These are phyloP conservation scores for Alternaria consortialis DNA, from an alignment of 2,329 filamentous ascomycete species.

Conservation along the genomic window DNA sequence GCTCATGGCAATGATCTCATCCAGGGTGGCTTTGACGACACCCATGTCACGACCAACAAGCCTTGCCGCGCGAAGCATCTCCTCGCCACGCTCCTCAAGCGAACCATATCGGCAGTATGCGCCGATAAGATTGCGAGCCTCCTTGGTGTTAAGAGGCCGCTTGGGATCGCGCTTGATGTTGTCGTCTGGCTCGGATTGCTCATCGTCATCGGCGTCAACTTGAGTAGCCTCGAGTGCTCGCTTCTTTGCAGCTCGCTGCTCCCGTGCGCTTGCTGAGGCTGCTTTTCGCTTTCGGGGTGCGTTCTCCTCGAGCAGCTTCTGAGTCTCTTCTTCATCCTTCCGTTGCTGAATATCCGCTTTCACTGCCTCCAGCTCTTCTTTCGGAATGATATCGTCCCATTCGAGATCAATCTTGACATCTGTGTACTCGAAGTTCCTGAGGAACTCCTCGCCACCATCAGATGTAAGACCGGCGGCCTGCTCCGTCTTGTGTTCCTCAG, in stretches of 20 bases:
- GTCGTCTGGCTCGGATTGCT: slow-evolving; percentile 52
- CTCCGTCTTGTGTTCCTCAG: slow-evolving; percentile 96
- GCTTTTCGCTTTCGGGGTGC: slow-evolving; percentile 77
- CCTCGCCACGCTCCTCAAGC: slow-evolving; percentile 85
- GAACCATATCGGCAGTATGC: slow-evolving; percentile 92
- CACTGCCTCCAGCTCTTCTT: slow-evolving; percentile 87
- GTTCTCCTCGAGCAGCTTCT: slow-evolving; percentile 82
- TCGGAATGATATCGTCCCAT: slow-evolving; percentile 98
- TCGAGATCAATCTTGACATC: slow-evolving; percentile 97
- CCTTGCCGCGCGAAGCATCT: slow-evolving; percentile 87
- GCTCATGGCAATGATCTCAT: slow-evolving; percentile 79
- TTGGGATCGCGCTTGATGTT: slow-evolving; percentile 75
- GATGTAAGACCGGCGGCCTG: slow-evolving; percentile 93
- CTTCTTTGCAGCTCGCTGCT: slow-evolving; percentile 75
- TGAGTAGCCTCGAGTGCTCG: slow-evolving; percentile 73
- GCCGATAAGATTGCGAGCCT: slow-evolving; percentile 88
- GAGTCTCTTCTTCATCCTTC: slow-evolving; percentile 82
- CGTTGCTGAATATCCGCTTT: slow-evolving; percentile 89
- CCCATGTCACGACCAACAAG: slow-evolving; percentile 82
- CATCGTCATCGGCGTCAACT: slow-evolving; percentile 68
- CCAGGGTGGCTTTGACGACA: slow-evolving; percentile 78
- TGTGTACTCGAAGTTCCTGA: slow-evolving; percentile 88
- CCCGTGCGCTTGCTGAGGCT: slow-evolving; percentile 68
- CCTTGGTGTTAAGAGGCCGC: slow-evolving; percentile 89
- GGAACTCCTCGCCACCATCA: slow-evolving; percentile 95